These are phyloP conservation scores for Ogataea dorogensis DNA, from an alignment of 805 yeast genomes.

Conservation along the genomic window DNA sequence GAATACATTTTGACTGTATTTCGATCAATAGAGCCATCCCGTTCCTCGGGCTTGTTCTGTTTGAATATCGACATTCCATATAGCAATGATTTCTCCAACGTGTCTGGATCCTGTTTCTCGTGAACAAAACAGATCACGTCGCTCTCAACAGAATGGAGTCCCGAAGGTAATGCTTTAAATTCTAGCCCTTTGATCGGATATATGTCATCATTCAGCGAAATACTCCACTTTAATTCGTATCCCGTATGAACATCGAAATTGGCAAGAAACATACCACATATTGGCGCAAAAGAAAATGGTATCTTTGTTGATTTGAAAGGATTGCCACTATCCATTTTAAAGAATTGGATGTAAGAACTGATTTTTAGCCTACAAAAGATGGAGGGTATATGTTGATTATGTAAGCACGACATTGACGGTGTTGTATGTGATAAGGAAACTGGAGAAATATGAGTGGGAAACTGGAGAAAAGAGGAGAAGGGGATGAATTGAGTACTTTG, in stretches of 20 bases:
- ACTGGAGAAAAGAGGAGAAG: background rate
- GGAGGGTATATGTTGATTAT: conserved; percentile 1
- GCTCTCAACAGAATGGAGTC: conserved; percentile 49
- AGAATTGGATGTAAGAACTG: background rate
- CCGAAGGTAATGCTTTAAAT: conserved; percentile 67
- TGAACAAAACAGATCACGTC: conserved; percentile 57
- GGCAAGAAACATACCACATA: conserved; percentile 45
- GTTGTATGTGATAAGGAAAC: conserved; percentile 1
- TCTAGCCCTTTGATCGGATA: conserved; percentile 47
- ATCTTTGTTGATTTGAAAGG: background rate
- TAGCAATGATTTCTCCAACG: conserved; percentile 22
- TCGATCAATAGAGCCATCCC: conserved; percentile 34
- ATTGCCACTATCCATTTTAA: background rate
- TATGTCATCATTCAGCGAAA: conserved; percentile 25
- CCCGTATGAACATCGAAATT: conserved; percentile 55
- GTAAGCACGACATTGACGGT: conserved; percentile 1
- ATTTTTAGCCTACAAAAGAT: conserved; percentile 10
- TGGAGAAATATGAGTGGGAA: background rate
- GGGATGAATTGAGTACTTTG: background rate
- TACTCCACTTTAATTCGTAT: conserved; percentile 46
- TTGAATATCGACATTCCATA: conserved; percentile 53
- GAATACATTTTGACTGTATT: conserved; percentile 58
- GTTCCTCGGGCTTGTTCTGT: conserved; percentile 36
- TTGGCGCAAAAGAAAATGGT: conserved; percentile 26
- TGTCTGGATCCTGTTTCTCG: conserved; percentile 23